Evolutionary conservation across 2,329 filamentous ascomycete genomes (phyloP).

Genomic region (Nigrograna mackinnonii): DNA sequence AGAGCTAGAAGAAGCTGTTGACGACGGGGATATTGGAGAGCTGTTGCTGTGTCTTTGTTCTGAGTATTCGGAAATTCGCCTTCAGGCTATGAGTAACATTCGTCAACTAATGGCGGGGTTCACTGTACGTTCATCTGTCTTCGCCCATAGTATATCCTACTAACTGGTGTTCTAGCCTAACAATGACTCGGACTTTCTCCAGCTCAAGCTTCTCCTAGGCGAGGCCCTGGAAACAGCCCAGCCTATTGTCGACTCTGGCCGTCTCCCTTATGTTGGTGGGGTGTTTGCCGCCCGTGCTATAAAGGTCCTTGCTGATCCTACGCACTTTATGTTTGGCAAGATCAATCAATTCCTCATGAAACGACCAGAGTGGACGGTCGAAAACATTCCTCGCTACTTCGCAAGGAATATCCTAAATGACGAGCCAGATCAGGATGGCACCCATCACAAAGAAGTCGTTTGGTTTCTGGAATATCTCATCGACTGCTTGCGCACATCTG

Average conservation of each 20-base stretch:
- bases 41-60: conserved; percentile 79
- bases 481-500: conserved; percentile 63
- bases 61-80: conserved; percentile 72
- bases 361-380: conserved; percentile 72
- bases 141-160: too few species aligned
- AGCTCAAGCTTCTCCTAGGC: conserved; percentile 77
- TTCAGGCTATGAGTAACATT: conserved; percentile 74
- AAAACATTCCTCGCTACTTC: conserved; percentile 61
- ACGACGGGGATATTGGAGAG: conserved; percentile 72
- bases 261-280: conserved; percentile 74
- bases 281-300: conserved; percentile 75
- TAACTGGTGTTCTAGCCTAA: conserved; percentile 65
- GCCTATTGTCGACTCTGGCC: conserved; percentile 12
- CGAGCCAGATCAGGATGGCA: conserved; percentile 74
- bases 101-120: conserved; percentile 62
- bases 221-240: conserved; percentile 75
- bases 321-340: conserved; percentile 83
- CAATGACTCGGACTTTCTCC: conserved; percentile 73
- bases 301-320: conserved; percentile 71
- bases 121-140: conserved; percentile 42
- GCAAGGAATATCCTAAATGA: conserved; percentile 74
- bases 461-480: conserved; percentile 77
- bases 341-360: conserved; percentile 82
- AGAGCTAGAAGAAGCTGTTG: conserved; percentile 75
- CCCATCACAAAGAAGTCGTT: conserved; percentile 67